Evolutionary conservation across 176 grass and related monocot genomes (phyloP), one percentile per base, ranked within the genome.

Genomic region (Rhipidocladum racemiflorum): DNA sequence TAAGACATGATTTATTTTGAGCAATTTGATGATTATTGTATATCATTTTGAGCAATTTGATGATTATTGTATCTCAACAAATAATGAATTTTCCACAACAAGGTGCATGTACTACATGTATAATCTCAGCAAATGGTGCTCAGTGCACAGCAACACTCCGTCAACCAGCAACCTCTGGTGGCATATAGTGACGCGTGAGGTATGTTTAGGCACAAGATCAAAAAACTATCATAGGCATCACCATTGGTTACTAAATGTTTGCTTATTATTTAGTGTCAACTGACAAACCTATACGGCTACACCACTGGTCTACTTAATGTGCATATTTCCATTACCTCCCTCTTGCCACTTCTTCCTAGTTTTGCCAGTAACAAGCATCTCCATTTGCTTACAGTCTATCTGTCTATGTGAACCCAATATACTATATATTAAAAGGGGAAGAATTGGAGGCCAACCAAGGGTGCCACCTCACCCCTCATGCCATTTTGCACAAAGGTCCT

Each of bases 71-170:
- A n/a, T n/a, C n/a, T n/a, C n/a, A n/a, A n/a, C n/a, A 99, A 87
- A 99, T 99, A 87, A 91, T 99, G 92, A 85, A 92, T 1, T 98
- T 99, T 87, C 90, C 92, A 13, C 92, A 99, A 73, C 96, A 93
- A 91, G 92, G 96, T 54, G 87, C 91, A 51, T 89, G 96, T 6
- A 95, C 92, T 34, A 92, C 92, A 51, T 99, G 96, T 81, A 92
- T 99, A 90, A 94, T 99, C 87, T 95, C 96, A 60, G 96, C 96
- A 74, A 99, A 93, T 65, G 96, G 96, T 29, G 68, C 91, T 16
- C 80, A 95, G 39, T 86, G 88, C 85, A 91, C 92, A 65, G 96
- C 92, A 84, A 95, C 92, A 72, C 89, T 99, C 55, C 88, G 92
- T 71, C 96, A 99, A 72, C 87, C 96, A 80, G 96, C 96, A 78